A percentile compares a stretch with the other conserved stretches of the same genome.
Conservation (phyloP, 371 early-diverging fungal genomes). For the Rhizopus stolonifer region DNA sequence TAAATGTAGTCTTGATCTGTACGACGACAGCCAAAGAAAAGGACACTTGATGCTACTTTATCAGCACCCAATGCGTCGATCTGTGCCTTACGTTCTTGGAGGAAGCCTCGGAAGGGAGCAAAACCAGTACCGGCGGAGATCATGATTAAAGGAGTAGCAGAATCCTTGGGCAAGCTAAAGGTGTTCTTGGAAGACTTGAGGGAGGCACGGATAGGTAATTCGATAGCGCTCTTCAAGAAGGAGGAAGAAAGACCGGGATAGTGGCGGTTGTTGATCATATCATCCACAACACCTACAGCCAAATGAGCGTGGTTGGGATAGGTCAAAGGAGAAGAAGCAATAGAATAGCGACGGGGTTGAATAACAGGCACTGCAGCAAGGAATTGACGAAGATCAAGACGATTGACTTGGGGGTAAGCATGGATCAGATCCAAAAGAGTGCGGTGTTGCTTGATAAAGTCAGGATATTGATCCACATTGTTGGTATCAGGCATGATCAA, state of each 20-base stretch:
- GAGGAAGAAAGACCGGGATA: constrained; percentile 47
- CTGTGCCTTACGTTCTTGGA: constrained; percentile 49
- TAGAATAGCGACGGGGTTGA: constrained; percentile 58
- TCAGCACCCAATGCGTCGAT: constrained; percentile 19
- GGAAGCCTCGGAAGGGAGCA: constrained; percentile 86
- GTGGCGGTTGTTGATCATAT: constrained; percentile 36
- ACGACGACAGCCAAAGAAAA: constrained; percentile 87
- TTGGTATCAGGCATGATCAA: constrained; percentile 37
- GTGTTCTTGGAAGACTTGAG: constrained; percentile 47
- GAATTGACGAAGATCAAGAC: constrained; percentile 46
- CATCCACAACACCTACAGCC: constrained; percentile 45
- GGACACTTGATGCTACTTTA: constrained; percentile 25
- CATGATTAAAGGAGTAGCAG: constrained; percentile 52
- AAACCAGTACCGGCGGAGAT: constrained; percentile 81
- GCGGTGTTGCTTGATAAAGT: constrained; percentile 42
- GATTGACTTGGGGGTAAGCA: constrained; percentile 46
- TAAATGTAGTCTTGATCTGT: constrained; percentile 73
- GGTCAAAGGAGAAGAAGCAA: constrained; percentile 46
- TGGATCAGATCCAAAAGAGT: constrained; percentile 48
- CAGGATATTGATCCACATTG: constrained; percentile 37
- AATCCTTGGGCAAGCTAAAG: constrained; percentile 39
- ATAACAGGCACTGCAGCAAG: constrained; percentile 47
- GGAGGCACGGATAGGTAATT: constrained; percentile 24
- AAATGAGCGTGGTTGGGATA: constrained; percentile 32
- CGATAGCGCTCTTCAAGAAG: constrained; percentile 20